Conservation (phyloP, 2,329 filamentous ascomycete species). For the Fusarium citri region DNA sequence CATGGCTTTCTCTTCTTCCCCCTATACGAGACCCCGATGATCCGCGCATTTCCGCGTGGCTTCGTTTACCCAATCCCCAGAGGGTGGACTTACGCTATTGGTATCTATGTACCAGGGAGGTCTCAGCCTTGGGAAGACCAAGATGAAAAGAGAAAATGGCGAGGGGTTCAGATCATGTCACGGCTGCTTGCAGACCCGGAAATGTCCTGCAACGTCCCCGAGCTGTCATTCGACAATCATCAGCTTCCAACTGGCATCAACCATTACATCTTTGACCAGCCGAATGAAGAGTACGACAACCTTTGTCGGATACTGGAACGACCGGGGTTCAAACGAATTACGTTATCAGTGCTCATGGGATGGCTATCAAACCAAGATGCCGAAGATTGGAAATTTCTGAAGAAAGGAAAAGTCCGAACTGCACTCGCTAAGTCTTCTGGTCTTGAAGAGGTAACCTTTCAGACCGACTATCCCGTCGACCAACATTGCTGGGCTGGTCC, state of each 20-base stretch:
- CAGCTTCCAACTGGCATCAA: background rate
- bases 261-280: background rate
- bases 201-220: background rate
- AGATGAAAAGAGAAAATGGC: background rate
- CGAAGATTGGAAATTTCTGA: background rate
- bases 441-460: background rate
- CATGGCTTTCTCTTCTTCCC: conserved; percentile 12
- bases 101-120: conserved; percentile 1
- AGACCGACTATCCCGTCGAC: background rate
- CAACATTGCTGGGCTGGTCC: background rate
- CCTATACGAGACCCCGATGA: conserved; percentile 14
- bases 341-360: background rate
- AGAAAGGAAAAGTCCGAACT: background rate
- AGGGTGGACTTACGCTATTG: background rate
- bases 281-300: background rate
- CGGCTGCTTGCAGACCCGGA: background rate
- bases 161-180: background rate
- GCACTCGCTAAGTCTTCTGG: background rate
- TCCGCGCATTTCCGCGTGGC: conserved; percentile 1
- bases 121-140: background rate
- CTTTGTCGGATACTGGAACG: background rate
- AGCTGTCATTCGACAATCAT: background rate
- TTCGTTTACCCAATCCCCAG: conserved; percentile 8
- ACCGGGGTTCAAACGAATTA: background rate
- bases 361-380: background rate